Conservation (phyloP, 768 basidiomycete species). For the Calvatia gigantea region DNA sequence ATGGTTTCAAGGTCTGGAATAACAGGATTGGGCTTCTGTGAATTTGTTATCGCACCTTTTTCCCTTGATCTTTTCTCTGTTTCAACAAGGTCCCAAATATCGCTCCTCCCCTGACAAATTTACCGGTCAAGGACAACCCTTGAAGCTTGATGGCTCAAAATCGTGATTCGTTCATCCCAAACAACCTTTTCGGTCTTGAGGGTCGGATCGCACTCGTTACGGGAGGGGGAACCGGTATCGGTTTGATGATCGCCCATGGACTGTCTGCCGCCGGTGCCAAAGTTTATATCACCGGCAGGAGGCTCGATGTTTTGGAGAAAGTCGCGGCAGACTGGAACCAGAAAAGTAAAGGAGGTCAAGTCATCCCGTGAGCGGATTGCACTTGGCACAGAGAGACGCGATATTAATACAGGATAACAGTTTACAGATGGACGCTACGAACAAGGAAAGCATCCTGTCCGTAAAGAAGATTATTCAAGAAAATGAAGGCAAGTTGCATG, state of each 20-base stretch:
- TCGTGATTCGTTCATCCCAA: slow-evolving; percentile 25
- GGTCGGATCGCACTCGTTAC: slow-evolving; percentile 57
- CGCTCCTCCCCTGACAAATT: too few relatives aligned
- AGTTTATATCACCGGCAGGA: slow-evolving; percentile 76
- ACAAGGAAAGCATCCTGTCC: slow-evolving; percentile 59
- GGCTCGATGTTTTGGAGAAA: slow-evolving; percentile 60
- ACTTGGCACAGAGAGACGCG: not conserved
- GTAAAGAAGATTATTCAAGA: slow-evolving; percentile 51
- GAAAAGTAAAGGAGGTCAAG: slow-evolving; percentile 40
- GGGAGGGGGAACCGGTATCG: slow-evolving; percentile 52
- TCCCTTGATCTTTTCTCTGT: not conserved
- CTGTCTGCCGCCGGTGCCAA: slow-evolving; percentile 76
- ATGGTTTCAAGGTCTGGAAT: not conserved
- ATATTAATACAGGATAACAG: slow-evolving; percentile 28
- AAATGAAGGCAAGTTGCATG: slow-evolving; percentile 68
- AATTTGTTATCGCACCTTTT: not conserved
- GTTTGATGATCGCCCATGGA: slow-evolving; percentile 65
- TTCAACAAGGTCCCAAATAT: too few relatives aligned
- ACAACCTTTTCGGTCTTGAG: slow-evolving; percentile 45
- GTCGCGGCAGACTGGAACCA: slow-evolving; percentile 45
- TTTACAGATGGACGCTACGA: slow-evolving; percentile 68
- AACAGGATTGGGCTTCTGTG: not conserved
- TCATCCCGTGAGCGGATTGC: slow-evolving; percentile 50
- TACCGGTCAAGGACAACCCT: too few relatives aligned
- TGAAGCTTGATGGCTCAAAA: slow-evolving; percentile 15